Evolutionary conservation across 768 basidiomycete species (phyloP).

Genomic region (Kwoniella sp.): DNA sequence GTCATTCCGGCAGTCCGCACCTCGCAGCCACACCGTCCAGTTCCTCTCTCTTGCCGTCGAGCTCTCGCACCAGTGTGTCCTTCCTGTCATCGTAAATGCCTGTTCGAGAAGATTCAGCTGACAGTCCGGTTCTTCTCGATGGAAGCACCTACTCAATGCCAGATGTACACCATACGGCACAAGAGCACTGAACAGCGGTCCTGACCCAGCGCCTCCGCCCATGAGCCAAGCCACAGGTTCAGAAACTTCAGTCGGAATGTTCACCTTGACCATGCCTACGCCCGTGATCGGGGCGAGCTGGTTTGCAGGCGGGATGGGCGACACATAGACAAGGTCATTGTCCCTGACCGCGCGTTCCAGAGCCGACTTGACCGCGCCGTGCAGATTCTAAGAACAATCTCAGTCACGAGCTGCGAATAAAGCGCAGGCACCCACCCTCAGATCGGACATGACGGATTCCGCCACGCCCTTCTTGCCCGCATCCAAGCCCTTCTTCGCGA

Average conservation of each 20-base stretch:
- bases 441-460: slow-evolving; percentile 66
- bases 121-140: neutral
- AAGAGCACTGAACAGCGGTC: slow-evolving; percentile 67
- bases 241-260: slow-evolving; percentile 53
- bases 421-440: slow-evolving; percentile 58
- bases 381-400: slow-evolving; percentile 59
- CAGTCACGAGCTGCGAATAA: slow-evolving; percentile 1
- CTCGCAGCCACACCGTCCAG: slow-evolving; percentile 61
- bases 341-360: slow-evolving; percentile 73
- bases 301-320: slow-evolving; percentile 70
- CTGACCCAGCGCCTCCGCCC: slow-evolving; percentile 53
- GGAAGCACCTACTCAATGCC: slow-evolving; percentile 67
- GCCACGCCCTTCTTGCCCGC: slow-evolving; percentile 63
- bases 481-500: slow-evolving; percentile 68
- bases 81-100: slow-evolving; percentile 79
- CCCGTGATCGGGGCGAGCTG: slow-evolving; percentile 64
- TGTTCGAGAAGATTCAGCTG: slow-evolving; percentile 5
- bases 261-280: slow-evolving; percentile 63
- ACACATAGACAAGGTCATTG: slow-evolving; percentile 92
- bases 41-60: slow-evolving; percentile 61
- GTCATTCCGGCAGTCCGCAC: slow-evolving; percentile 53
- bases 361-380: slow-evolving; percentile 65
- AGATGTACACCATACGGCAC: slow-evolving; percentile 81
- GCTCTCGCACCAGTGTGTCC: slow-evolving; percentile 62
- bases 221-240: slow-evolving; percentile 50